A percentile compares a stretch with the other conserved stretches of the same genome.
These are phyloP conservation scores for Ceratocystis diversiconidia DNA, from an alignment of 2,329 filamentous ascomycete genomes.

Conservation along the genomic window DNA sequence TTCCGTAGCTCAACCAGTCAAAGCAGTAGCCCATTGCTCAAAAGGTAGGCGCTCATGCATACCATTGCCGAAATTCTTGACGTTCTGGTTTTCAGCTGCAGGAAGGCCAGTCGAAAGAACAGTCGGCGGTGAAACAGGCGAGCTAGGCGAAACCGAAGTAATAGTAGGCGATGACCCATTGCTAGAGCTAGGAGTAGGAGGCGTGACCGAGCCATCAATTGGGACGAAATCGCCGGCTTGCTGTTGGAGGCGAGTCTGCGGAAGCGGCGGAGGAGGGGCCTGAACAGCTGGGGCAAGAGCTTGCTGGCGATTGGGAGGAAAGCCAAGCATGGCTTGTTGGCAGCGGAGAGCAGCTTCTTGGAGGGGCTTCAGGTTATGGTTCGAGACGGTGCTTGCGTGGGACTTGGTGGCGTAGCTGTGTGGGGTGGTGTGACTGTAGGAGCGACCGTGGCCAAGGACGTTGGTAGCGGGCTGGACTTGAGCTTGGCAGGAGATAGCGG, in stretches of 20 bases:
- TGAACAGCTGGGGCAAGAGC: background rate
- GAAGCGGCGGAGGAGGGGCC: background rate
- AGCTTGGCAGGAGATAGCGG: background rate
- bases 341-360: conserved; percentile 21
- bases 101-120: conserved; percentile 11
- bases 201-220: conserved; percentile 21
- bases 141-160: conserved; percentile 32
- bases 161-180: conserved; percentile 26
- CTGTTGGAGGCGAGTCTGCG: background rate
- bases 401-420: conserved; percentile 16
- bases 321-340: conserved; percentile 18
- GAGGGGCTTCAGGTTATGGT: conserved; percentile 31
- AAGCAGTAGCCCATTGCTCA: conserved; percentile 11
- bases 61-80: conserved; percentile 9
- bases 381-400: conserved; percentile 28
- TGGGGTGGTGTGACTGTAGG: background rate
- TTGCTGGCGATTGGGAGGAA: conserved; percentile 20
- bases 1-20: conserved; percentile 6
- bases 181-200: conserved; percentile 22
- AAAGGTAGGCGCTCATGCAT: conserved; percentile 16
- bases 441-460: background rate
- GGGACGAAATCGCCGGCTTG: background rate
- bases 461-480: background rate
- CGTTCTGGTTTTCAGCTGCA: conserved; percentile 1
- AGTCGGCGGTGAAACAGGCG: conserved; percentile 29